These are phyloP conservation scores for Clavaria fumosa DNA, from an alignment of 768 basidiomycete genomes.

Conservation along the genomic window DNA sequence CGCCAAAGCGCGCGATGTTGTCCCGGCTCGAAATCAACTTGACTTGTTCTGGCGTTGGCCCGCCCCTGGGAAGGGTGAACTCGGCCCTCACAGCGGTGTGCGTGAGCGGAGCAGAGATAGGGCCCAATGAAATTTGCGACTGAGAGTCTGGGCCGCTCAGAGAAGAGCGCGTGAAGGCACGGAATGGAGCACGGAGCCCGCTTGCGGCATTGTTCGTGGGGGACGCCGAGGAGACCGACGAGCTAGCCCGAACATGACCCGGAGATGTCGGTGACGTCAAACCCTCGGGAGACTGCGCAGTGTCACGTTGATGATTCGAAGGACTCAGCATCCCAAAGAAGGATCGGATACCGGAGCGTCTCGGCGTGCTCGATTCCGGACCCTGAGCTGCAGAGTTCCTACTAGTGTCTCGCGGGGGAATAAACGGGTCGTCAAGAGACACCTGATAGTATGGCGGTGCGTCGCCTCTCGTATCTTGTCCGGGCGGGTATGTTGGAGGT, in stretches of 20 bases:
- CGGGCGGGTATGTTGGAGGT: too few species aligned
- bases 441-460: slow-evolving; percentile 59
- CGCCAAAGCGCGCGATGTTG: slow-evolving; percentile 49
- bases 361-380: neutral
- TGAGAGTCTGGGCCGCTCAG: slow-evolving; percentile 31
- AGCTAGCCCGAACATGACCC: neutral
- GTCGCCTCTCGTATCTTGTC: slow-evolving; percentile 38
- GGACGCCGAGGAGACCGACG: slow-evolving; percentile 8
- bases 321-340: slow-evolving; percentile 26
- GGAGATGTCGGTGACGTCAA: slow-evolving; percentile 11
- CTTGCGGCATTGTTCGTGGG: slow-evolving; percentile 17
- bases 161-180: slow-evolving; percentile 33
- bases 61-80: slow-evolving; percentile 48
- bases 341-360: slow-evolving; percentile 34
- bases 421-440: slow-evolving; percentile 14
- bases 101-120: slow-evolving; percentile 61
- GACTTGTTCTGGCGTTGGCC: slow-evolving; percentile 49
- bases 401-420: neutral
- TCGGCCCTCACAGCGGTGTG: slow-evolving; percentile 60
- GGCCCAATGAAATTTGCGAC: slow-evolving; percentile 54
- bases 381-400: neutral
- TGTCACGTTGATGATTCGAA: too few species aligned
- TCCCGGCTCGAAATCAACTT: slow-evolving; percentile 57
- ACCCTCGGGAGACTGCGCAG: too few species aligned
- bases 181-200: slow-evolving; percentile 27